Conservation (phyloP, 1,139 yeast species). For the Meyerozyma elateridarum region DNA sequence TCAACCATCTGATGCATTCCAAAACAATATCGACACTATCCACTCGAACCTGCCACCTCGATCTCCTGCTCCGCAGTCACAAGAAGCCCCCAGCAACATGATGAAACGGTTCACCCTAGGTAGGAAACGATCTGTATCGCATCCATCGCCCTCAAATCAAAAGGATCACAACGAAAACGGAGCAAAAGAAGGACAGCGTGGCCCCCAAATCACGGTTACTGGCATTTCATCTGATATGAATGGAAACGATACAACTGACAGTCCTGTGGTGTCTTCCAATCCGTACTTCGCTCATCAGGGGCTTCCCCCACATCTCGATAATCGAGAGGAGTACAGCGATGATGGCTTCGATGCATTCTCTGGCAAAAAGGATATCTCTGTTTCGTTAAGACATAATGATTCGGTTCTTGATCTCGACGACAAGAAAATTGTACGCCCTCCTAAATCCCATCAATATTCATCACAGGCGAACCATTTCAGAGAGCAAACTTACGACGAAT, state of each 20-base stretch:
- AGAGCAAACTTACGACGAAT: too few relatives aligned
- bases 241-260: constrained; percentile 11
- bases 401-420: constrained; percentile 22
- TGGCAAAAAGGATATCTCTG: constrained; percentile 20
- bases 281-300: constrained; percentile 55
- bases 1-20: too few relatives aligned
- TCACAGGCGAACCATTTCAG: background rate
- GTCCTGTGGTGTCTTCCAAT: constrained; percentile 37
- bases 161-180: constrained; percentile 11
- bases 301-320: constrained; percentile 44
- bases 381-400: constrained; percentile 41
- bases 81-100: constrained; percentile 3
- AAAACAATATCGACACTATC: too few relatives aligned
- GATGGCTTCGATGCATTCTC: constrained; percentile 17
- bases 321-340: constrained; percentile 17
- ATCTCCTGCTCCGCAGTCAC: constrained; percentile 3
- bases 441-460: constrained; percentile 13
- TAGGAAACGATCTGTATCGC: constrained; percentile 24
- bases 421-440: constrained; percentile 15
- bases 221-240: too few relatives aligned
- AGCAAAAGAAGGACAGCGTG: constrained; percentile 11
- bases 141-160: constrained; percentile 14
- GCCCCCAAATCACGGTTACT: constrained; percentile 18
- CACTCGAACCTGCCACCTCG: constrained; percentile 1
- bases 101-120: constrained; percentile 15